Evolutionary conservation across 1,284 basidiomycete genomes (phyloP), one percentile per base, ranked within the genome.

Genomic region (Apiotrichum gamsii): DNA sequence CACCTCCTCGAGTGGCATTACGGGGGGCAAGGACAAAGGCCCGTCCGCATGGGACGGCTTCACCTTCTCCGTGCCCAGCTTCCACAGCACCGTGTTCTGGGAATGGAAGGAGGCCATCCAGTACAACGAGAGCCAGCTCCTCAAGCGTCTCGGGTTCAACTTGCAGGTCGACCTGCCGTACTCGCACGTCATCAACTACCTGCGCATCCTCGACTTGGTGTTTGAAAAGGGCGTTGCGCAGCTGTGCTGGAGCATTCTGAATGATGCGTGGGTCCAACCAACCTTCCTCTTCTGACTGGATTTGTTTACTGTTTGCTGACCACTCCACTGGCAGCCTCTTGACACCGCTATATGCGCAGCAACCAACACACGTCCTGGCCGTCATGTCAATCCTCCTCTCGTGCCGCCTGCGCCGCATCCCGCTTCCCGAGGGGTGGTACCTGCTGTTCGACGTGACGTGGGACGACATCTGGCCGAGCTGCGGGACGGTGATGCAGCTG

Each of bases 61-160:
- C 58, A 44, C 31, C 14, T 69, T 69, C 41, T 50, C 60, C 15
- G 57, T 66, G 19, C 69, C 69, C 1, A 55, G 63, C 16, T 67
- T 65, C 40, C 67, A 70, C 49, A 60, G 62, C 46, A 62, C 62
- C 21, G 57, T 69, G 11, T 70, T 70, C 35, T 70, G 69, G 69
- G 69, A 70, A 28, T 70, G 68, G 64, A 74, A 74, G 50, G 71
- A 73, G 46, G 84, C 87, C 5, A 75, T 97, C 37, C 89, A 96
- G 19, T 84, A 95, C 14, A 83, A 86, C 2, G 95, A 99, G 73
- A 97, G 98, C 89, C 95, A 98, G 67, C 81, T 98, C 16, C 78
- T 99, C 54, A 98, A 98, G 73, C 81, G 91, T 30, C 78, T 91
- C 11, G 88, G 87, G 4, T 91, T 91, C 74, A 85, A 90, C 61